These are phyloP conservation scores for Diaporthe sp. DNA, from an alignment of 2,329 filamentous ascomycete species.

Conservation along the genomic window DNA sequence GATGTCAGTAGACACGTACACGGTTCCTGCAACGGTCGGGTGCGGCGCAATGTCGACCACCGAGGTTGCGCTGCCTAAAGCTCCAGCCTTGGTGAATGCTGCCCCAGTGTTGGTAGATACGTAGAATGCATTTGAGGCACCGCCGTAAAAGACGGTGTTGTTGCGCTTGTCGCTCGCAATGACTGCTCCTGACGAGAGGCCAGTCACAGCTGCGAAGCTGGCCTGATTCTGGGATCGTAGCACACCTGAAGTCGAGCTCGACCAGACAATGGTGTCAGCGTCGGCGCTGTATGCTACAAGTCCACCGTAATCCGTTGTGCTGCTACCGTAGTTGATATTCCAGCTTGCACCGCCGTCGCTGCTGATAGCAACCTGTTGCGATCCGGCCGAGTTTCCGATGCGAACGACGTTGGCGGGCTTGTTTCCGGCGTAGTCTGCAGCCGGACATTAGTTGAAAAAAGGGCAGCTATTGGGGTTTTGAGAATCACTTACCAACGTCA, in stretches of 20 bases:
- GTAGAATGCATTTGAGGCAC: constrained; percentile 58
- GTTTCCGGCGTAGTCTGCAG: constrained; percentile 57
- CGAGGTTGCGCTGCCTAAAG: constrained; percentile 51
- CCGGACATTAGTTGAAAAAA: not conserved
- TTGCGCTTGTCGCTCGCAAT: constrained; percentile 66
- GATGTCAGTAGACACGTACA: constrained; percentile 66
- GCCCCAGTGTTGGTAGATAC: constrained; percentile 59
- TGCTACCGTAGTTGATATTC: constrained; percentile 57
- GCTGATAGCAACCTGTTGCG: constrained; percentile 59
- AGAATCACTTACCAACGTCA: constrained; percentile 48
- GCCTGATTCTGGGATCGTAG: constrained; percentile 53
- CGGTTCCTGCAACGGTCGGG: constrained; percentile 67
- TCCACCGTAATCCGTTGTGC: constrained; percentile 55
- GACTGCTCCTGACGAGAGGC: constrained; percentile 55
- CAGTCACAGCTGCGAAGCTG: constrained; percentile 56
- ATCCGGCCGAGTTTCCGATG: constrained; percentile 56
- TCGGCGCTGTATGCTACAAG: constrained; percentile 62
- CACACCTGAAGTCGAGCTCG: constrained; percentile 52
- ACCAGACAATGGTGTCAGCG: constrained; percentile 61
- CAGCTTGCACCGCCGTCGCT: constrained; percentile 62
- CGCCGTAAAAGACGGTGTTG: constrained; percentile 63
- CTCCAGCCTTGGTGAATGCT: constrained; percentile 53
- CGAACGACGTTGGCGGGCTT: constrained; percentile 59
- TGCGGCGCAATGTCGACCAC: constrained; percentile 68
- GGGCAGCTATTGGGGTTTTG: not conserved